These are phyloP conservation scores for Nothomitra cinnamomea DNA, from an alignment of 2,329 filamentous ascomycete genomes.

Conservation along the genomic window DNA sequence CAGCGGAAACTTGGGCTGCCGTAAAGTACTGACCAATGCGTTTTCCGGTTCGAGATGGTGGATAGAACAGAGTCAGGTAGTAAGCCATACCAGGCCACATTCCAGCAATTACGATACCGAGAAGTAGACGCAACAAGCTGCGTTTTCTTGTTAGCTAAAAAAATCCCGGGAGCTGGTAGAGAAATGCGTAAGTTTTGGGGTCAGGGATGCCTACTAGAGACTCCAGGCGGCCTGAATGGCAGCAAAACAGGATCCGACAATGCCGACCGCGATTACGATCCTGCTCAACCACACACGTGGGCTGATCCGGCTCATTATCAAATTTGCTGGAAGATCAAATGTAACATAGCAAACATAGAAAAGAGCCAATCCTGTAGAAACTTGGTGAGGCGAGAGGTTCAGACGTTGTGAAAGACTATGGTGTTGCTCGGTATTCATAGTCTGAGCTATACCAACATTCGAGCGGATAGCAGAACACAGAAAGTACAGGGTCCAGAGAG, in stretches of 20 bases:
- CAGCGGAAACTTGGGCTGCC: constrained; percentile 72
- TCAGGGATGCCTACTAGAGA: constrained; percentile 41
- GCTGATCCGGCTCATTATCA: constrained; percentile 72
- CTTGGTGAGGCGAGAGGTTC: constrained; percentile 52
- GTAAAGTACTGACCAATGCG: constrained; percentile 83
- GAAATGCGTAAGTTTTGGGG: background rate
- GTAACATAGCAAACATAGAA: constrained; percentile 90
- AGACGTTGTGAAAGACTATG: constrained; percentile 65
- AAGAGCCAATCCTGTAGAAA: constrained; percentile 67
- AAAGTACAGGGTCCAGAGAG: constrained; percentile 85
- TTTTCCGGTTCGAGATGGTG: constrained; percentile 70
- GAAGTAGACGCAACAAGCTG: constrained; percentile 61
- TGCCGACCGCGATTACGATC: constrained; percentile 72
- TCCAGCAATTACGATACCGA: constrained; percentile 76
- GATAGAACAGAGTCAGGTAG: constrained; percentile 83
- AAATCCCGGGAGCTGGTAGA: background rate
- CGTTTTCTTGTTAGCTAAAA: background rate
- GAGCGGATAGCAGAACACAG: constrained; percentile 82
- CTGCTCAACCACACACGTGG: constrained; percentile 84
- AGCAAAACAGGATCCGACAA: constrained; percentile 71
- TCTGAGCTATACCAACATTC: constrained; percentile 86
- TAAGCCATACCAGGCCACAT: constrained; percentile 96
- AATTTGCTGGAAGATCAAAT: constrained; percentile 76
- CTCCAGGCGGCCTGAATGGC: constrained; percentile 73
- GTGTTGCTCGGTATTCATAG: constrained; percentile 57